Evolutionary conservation across 1,284 basidiomycete species (phyloP), one percentile per base, ranked within the genome.

Genomic region (Irpex sp.): DNA sequence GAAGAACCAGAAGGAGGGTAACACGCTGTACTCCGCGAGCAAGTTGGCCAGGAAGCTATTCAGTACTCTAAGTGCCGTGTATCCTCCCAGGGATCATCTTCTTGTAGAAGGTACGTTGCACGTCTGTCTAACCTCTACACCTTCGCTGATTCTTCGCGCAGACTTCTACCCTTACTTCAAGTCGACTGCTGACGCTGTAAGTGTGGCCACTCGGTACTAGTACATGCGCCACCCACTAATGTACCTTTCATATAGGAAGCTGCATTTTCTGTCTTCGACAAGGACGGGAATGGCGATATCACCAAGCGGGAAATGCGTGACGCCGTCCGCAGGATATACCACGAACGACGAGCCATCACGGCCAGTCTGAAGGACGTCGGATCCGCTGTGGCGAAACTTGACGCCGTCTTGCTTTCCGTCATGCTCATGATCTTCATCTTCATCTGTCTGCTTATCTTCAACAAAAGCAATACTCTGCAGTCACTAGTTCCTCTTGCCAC

Each of bases 401-500:
- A 91, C 66, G 88, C 82, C 14, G 91, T 91, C 16, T 77, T 93
- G 58, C 72, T 93, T 63, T 78, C 75, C 61, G 68, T 89, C 52
- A 84, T 82, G 36, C 74, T 91, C 9, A 67, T 90, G 59, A 73
- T 83, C 59, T 80, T 90, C 63, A 73, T 88, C 60, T 93, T 93
- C 69, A 77, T 90, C 63, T 91, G 84, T 72, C 74, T 94, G 61
- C 81, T 94, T 62, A 90, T 94, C 69, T 92, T 94, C 78, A 88
- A 90, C 69, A 81, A 80, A 18, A 76, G 73, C 56, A 79, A 90
- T 64, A 90, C 91, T 0, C 68, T 93, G 28, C 78, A 84, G n/a
- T 92, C 91, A 4, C 81, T 94, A 28, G 90, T 93, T 10, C 91
- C 91, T n/a, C 78, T 94, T 42, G 90, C 90, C 5, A 91, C 91